phyloP scores from a whole-genome alignment of 805 yeast genomes.

The Zygosaccharomyces rouxii region DNA sequence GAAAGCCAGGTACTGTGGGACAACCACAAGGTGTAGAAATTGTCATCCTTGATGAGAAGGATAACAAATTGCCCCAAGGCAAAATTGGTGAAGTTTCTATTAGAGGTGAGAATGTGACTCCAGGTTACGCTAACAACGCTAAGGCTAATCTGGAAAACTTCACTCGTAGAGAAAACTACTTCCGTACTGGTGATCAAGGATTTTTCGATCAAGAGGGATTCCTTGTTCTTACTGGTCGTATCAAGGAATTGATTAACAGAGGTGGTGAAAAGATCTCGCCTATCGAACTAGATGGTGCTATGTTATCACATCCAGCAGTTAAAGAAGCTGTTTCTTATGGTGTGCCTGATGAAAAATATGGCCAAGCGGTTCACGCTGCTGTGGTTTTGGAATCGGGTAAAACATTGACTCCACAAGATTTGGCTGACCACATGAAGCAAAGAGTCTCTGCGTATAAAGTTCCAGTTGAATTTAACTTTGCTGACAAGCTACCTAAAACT shows the following conservation, averaged over 20 bases:
- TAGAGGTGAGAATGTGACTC: slow-evolving; percentile 63
- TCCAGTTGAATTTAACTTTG: slow-evolving; percentile 54
- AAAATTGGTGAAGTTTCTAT: slow-evolving; percentile 65
- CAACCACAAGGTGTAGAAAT: slow-evolving; percentile 66
- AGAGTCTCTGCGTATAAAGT: slow-evolving; percentile 56
- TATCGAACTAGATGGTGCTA: slow-evolving; percentile 58
- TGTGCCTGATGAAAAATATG: slow-evolving; percentile 61
- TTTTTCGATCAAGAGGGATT: slow-evolving; percentile 54
- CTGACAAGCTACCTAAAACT: slow-evolving; percentile 63
- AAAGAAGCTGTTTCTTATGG: slow-evolving; percentile 70
- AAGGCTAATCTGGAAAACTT: slow-evolving; percentile 67
- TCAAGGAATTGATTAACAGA: slow-evolving; percentile 69
- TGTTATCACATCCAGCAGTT: slow-evolving; percentile 58
- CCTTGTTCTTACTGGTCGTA: slow-evolving; percentile 60
- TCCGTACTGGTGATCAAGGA: slow-evolving; percentile 81
- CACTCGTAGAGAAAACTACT: slow-evolving; percentile 51
- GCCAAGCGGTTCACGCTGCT: slow-evolving; percentile 69
- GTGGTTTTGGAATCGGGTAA: slow-evolving; percentile 49
- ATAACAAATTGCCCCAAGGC: slow-evolving; percentile 46
- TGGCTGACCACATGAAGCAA: slow-evolving; percentile 42
- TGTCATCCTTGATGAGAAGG: slow-evolving; percentile 49
- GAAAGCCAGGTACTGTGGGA: slow-evolving; percentile 71
- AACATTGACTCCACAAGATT: slow-evolving; percentile 40
- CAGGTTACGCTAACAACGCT: slow-evolving; percentile 66
- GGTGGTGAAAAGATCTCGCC: slow-evolving; percentile 80